Base-by-base conservation (phyloP, 768 basidiomycete species). In the Sporobolomyces phaffii region DNA sequence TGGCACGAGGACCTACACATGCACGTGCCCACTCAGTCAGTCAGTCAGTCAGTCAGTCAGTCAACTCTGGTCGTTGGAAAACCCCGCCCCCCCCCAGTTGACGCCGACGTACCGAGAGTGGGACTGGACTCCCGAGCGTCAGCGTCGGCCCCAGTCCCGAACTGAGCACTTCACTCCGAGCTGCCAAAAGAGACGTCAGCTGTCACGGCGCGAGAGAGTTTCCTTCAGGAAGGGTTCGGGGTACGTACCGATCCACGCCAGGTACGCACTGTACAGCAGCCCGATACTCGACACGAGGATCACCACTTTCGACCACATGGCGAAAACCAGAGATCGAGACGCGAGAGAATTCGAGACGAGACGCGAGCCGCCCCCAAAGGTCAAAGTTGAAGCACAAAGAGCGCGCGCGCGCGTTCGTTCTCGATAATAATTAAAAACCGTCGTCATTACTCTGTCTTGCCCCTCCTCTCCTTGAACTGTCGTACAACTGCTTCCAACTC, bases 1-100 rank as follows among this genome's bases (percentile, higher is more conserved):
- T 77, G 91, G 59, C 3, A 31, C 26, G n/a, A 40, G 47, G 41
- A 59, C 31, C 57, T 36, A 15, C 18, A 31, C 44, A 4, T 22
- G 31, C 34, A 24, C n/a, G n/a, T n/a, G n/a, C n/a, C n/a, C n/a
- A n/a, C n/a, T n/a, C n/a, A n/a, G n/a, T n/a, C n/a, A n/a, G n/a
- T n/a, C n/a, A n/a, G n/a, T 40, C 9, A 31, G n/a, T 5, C 26
- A 29, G 26, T 22, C 7, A n/a, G 49, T 2, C 9, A 26, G 7
- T 28, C 31, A 47, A 45, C 43, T n/a, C n/a, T n/a, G n/a, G n/a
- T n/a, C n/a, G n/a, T n/a, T n/a, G n/a, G n/a, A n/a, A n/a, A n/a
- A n/a, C n/a, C n/a, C n/a, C n/a, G n/a, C n/a, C n/a, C n/a, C n/a
- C n/a, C n/a, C n/a, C n/a, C n/a, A n/a, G n/a, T n/a, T n/a, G n/a